Evolutionary conservation across 139 green algal genomes (phyloP).

Genomic region (Closterium sp.): DNA sequence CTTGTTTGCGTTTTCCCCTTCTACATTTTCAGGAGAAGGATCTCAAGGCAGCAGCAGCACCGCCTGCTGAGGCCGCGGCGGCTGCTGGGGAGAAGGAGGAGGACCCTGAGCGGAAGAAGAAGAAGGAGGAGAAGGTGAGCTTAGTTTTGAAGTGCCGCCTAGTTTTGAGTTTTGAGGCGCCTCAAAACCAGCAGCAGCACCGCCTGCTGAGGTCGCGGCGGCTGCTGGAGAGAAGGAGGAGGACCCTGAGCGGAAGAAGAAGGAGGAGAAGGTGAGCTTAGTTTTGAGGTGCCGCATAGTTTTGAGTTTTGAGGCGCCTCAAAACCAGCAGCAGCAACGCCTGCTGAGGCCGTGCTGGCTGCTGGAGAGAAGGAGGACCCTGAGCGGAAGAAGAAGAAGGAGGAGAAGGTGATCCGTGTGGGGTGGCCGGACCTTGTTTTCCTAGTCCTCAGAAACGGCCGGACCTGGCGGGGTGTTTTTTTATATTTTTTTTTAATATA

Average conservation of each 20-base stretch:
- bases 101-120: conserved; percentile 37
- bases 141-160: no score
- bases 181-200: no score
- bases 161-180: no score
- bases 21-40: background rate
- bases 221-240: background rate
- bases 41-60: background rate
- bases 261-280: no score
- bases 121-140: conserved; percentile 49
- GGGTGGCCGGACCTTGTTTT: background rate
- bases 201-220: no score
- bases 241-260: no score
- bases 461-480: no score
- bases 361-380: conserved; percentile 23
- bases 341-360: conserved; percentile 3
- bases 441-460: background rate
- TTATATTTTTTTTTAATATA: no score
- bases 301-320: no score
- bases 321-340: background rate
- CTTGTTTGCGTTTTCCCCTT: background rate
- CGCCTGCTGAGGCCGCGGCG: background rate
- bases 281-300: no score
- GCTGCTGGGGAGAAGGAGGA: background rate
- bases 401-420: conserved; percentile 30
- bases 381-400: conserved; percentile 48